These are phyloP conservation scores for Erythrophleum fordii DNA, from an alignment of 306 rosid species.

Conservation along the genomic window DNA sequence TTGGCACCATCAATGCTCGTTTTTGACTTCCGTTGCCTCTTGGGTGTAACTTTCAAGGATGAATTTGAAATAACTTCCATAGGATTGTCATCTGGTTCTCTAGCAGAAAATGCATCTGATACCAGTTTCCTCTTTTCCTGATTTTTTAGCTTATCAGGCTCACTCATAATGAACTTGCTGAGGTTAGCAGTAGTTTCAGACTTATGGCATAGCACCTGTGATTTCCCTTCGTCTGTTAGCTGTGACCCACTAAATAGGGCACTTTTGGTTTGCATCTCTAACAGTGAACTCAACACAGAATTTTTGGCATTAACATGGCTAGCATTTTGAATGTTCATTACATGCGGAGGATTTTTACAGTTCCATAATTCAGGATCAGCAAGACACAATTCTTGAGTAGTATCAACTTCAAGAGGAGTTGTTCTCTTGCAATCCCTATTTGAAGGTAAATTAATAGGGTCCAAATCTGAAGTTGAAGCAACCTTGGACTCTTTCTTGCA, in stretches of 20 bases:
- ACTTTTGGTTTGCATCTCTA: constrained; percentile 38
- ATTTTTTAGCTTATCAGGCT: constrained; percentile 22
- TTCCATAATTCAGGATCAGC: constrained; percentile 32
- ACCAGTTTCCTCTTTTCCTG: constrained; percentile 45
- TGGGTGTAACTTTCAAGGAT: constrained; percentile 31
- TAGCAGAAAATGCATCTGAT: constrained; percentile 26
- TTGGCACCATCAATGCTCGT: constrained; percentile 30
- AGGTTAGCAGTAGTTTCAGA: constrained; percentile 15
- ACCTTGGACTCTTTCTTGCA: constrained; percentile 43
- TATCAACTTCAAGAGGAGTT: constrained; percentile 36
- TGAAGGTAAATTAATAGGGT: constrained; percentile 25
- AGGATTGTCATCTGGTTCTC: constrained; percentile 30
- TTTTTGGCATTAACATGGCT: constrained; percentile 30
- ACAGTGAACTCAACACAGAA: constrained; percentile 40
- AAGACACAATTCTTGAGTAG: constrained; percentile 22
- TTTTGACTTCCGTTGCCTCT: constrained; percentile 49
- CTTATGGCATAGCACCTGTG: constrained; percentile 22
- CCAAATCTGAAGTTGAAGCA: constrained; percentile 44
- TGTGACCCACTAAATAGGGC: constrained; percentile 31
- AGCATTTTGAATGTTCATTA: constrained; percentile 24
- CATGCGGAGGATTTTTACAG: constrained; percentile 17
- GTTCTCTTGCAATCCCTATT: not conserved
- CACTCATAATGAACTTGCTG: constrained; percentile 25
- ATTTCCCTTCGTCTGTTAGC: constrained; percentile 38
- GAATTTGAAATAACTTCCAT: constrained; percentile 37